These are phyloP conservation scores for Brassica nigra DNA, from an alignment of 345 rosid species.

Conservation along the genomic window DNA sequence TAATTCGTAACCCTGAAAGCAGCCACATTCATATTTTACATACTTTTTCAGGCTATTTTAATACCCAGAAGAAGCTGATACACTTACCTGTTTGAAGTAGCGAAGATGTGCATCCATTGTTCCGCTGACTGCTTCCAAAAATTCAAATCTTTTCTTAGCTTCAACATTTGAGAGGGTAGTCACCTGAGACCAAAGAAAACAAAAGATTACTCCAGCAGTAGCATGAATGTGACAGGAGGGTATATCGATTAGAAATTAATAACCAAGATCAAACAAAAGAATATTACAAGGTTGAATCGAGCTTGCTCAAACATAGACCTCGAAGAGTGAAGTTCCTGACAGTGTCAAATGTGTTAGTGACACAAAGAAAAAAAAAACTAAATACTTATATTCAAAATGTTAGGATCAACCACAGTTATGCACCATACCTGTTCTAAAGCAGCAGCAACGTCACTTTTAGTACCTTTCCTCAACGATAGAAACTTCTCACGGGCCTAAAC, in stretches of 20 bases:
- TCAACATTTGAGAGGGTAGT: constrained; percentile 93
- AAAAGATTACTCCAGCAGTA: constrained; percentile 3
- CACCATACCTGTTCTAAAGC: constrained; percentile 78
- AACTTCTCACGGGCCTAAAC: constrained; percentile 94
- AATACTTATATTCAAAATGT: neutral
- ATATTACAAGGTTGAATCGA: constrained; percentile 81
- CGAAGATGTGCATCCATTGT: constrained; percentile 99
- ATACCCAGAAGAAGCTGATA: constrained; percentile 18
- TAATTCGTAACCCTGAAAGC: constrained; percentile 86
- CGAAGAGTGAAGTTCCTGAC: constrained; percentile 87
- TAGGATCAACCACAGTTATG: neutral
- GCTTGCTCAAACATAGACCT: constrained; percentile 94
- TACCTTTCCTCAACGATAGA: constrained; percentile 91
- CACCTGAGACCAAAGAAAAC: constrained; percentile 50
- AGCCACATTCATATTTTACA: constrained; percentile 28
- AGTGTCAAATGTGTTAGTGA: constrained; percentile 28
- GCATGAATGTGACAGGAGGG: neutral
- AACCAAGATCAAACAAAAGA: constrained; percentile 6
- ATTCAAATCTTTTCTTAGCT: constrained; percentile 96
- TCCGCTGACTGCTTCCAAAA: constrained; percentile 97
- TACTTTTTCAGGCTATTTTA: constrained; percentile 17
- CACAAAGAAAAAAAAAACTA: neutral
- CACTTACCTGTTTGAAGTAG: constrained; percentile 83
- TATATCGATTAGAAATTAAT: constrained; percentile 1
- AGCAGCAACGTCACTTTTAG: constrained; percentile 70